Evolutionary conservation across 139 green algal species (phyloP).

Genomic region (Chlorella sp.): DNA sequence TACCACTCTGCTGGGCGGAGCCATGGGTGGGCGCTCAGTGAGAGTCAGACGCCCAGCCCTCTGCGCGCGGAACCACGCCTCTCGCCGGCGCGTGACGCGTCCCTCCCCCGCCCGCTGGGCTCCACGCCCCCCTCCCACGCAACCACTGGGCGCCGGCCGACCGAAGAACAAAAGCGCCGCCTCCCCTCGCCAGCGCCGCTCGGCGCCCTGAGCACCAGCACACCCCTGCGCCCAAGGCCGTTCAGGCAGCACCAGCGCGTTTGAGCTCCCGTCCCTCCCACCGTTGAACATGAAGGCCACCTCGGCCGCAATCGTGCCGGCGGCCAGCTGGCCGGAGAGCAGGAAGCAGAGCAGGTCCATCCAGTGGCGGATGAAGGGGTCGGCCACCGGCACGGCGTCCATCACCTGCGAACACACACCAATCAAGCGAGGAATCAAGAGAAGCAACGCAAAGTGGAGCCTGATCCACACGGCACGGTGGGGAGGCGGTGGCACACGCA

Average conservation of each 20-base stretch:
- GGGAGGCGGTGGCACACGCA: background rate
- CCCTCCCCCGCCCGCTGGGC: no score
- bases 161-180: no score
- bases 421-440: background rate
- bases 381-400: conserved; percentile 50
- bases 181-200: no score
- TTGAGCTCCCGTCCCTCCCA: no score
- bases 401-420: conserved; percentile 43
- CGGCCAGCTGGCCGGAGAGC: conserved; percentile 85
- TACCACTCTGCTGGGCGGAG: conserved; percentile 83
- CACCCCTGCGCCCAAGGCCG: no score
- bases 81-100: no score
- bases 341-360: conserved; percentile 97
- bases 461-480: background rate
- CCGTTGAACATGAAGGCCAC: conserved; percentile 94
- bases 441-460: background rate
- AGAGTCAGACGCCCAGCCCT: no score
- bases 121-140: no score
- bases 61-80: no score
- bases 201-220: no score
- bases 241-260: no score
- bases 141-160: no score
- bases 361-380: conserved; percentile 93
- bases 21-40: background rate
- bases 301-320: conserved; percentile 94